phyloP scores from a whole-genome alignment of 2,329 filamentous ascomycete genomes.

The Fusarium sororula region DNA sequence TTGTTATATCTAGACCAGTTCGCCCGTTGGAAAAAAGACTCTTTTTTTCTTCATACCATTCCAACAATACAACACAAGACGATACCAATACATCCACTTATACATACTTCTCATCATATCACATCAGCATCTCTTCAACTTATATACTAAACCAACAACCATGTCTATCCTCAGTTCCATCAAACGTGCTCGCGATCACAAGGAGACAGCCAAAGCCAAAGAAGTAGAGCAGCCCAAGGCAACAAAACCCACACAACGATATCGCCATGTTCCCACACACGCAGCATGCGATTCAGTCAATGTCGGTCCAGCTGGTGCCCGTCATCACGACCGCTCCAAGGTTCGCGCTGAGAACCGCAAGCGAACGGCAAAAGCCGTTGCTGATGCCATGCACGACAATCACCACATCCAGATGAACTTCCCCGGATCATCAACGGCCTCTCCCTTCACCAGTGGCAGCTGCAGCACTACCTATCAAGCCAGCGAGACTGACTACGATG shows the following conservation, averaged over 20 bases:
- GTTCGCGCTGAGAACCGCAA: conserved; percentile 62
- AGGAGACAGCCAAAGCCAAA: conserved; percentile 63
- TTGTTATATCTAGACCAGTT: conserved; percentile 25
- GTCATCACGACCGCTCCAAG: conserved; percentile 54
- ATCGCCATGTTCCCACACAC: conserved; percentile 70
- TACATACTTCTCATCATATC: neutral
- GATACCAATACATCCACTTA: neutral
- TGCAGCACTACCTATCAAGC: conserved; percentile 59
- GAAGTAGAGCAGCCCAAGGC: conserved; percentile 57
- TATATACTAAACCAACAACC: neutral
- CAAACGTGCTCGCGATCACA: conserved; percentile 61
- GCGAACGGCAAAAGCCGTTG: conserved; percentile 58
- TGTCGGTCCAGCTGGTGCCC: conserved; percentile 63
- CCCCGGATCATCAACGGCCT: conserved; percentile 47
- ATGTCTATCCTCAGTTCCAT: conserved; percentile 69
- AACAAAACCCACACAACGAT: conserved; percentile 53
- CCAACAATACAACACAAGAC: neutral
- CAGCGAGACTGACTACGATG: conserved; percentile 45
- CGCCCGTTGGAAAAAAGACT: neutral
- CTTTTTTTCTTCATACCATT: neutral
- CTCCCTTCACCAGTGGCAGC: conserved; percentile 58
- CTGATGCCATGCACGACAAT: conserved; percentile 44
- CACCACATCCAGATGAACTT: conserved; percentile 51
- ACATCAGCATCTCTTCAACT: neutral
- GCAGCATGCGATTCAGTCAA: conserved; percentile 67